A percentile compares a stretch with the other conserved stretches of the same genome.
Conservation (phyloP, 2,329 filamentous ascomycete genomes). For the Gnomoniopsis sp. region DNA sequence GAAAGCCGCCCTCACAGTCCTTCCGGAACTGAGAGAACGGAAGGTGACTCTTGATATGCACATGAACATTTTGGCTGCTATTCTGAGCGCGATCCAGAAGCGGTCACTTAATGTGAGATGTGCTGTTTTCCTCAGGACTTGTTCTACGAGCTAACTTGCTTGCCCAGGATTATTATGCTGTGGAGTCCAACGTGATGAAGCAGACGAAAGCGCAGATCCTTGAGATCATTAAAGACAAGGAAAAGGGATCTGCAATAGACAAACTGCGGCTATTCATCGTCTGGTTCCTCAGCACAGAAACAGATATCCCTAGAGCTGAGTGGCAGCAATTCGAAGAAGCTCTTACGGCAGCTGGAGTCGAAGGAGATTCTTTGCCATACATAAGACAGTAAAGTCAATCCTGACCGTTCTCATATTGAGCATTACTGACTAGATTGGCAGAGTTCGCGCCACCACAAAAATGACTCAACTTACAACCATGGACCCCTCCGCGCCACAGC, state of each 20-base stretch:
- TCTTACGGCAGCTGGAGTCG: constrained; percentile 69
- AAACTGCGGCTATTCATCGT: constrained; percentile 95
- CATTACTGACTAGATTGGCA: constrained; percentile 32
- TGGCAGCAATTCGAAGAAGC: constrained; percentile 85
- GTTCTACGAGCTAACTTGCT: background rate
- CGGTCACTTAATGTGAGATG: constrained; percentile 69
- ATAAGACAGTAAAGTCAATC: constrained; percentile 66
- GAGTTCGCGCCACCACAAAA: constrained; percentile 88
- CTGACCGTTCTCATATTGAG: background rate
- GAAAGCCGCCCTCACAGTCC: constrained; percentile 88
- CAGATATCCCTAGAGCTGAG: constrained; percentile 77
- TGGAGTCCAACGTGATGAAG: constrained; percentile 90
- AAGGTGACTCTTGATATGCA: constrained; percentile 97
- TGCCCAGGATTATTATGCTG: constrained; percentile 74
- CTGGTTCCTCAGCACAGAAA: constrained; percentile 93
- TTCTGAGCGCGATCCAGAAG: constrained; percentile 68
- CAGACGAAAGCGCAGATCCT: constrained; percentile 86
- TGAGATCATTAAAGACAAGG: constrained; percentile 75
- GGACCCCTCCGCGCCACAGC: constrained; percentile 66
- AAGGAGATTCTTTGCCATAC: constrained; percentile 77
- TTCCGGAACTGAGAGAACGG: constrained; percentile 88
- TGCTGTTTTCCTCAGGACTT: too few relatives aligned
- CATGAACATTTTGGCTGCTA: constrained; percentile 82
- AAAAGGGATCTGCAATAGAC: constrained; percentile 82
- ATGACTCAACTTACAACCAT: constrained; percentile 98